These are phyloP conservation scores for Lasiodiplodia sp. DNA, from an alignment of 2,329 filamentous ascomycete genomes.

Conservation along the genomic window DNA sequence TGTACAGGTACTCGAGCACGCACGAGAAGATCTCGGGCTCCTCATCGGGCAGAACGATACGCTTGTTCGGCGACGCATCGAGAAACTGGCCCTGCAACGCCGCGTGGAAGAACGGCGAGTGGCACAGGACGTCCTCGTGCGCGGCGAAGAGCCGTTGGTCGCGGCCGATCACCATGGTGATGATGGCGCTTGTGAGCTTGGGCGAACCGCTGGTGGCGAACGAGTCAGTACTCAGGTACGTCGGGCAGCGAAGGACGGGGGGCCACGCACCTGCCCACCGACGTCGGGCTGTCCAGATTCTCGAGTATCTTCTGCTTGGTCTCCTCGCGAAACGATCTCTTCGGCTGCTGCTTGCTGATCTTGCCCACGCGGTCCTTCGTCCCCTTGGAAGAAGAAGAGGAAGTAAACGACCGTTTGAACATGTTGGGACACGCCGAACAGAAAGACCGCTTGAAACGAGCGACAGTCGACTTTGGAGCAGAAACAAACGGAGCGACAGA, in stretches of 20 bases:
- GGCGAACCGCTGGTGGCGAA: slow-evolving; percentile 48
- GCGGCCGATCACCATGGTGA: slow-evolving; percentile 83
- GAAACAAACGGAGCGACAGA: slow-evolving; percentile 14
- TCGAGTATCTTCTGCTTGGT: slow-evolving; percentile 88
- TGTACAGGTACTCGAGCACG: slow-evolving; percentile 96
- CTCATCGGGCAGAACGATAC: slow-evolving; percentile 78
- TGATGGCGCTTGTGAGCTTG: slow-evolving; percentile 72
- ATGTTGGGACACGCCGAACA: slow-evolving; percentile 64
- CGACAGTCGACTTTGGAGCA: not conserved
- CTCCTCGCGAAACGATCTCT: slow-evolving; percentile 79
- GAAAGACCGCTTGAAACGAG: slow-evolving; percentile 42
- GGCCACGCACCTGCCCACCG: slow-evolving; percentile 55
- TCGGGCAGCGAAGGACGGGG: not conserved
- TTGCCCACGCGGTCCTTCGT: slow-evolving; percentile 86
- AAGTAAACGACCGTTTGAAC: slow-evolving; percentile 92
- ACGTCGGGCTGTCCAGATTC: slow-evolving; percentile 70
- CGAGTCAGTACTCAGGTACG: not conserved
- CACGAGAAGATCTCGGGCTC: slow-evolving; percentile 94
- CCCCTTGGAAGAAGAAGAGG: slow-evolving; percentile 53
- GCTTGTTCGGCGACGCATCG: slow-evolving; percentile 67
- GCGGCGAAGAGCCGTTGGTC: slow-evolving; percentile 93
- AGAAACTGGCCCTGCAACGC: slow-evolving; percentile 76
- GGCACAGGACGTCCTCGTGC: slow-evolving; percentile 88
- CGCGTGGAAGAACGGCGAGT: slow-evolving; percentile 83
- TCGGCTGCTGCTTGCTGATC: slow-evolving; percentile 77